These are phyloP conservation scores for Dothideomycetidae sp. DNA, from an alignment of 2,329 filamentous ascomycete species.

Conservation along the genomic window DNA sequence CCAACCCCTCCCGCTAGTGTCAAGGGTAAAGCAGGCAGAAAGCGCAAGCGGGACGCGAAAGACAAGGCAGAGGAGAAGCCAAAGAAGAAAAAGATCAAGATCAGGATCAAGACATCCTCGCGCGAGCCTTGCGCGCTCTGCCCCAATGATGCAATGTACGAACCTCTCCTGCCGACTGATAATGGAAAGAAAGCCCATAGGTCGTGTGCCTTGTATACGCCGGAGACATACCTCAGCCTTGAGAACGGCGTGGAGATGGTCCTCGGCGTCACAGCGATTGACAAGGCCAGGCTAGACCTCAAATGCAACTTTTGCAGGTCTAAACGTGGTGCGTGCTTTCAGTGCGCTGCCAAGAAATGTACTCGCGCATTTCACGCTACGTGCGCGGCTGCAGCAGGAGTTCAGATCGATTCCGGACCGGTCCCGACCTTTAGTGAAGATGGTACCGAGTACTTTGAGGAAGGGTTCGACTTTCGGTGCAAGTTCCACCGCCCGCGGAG, in stretches of 20 bases:
- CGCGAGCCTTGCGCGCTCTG: constrained; percentile 82
- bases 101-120: constrained; percentile 55
- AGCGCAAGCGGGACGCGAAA: constrained; percentile 50
- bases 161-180: constrained; percentile 74
- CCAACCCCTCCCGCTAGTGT: constrained; percentile 67
- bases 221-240: constrained; percentile 69
- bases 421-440: constrained; percentile 81
- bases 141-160: constrained; percentile 72
- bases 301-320: constrained; percentile 93
- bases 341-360: constrained; percentile 91
- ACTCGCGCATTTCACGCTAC: constrained; percentile 87
- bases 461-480: constrained; percentile 85
- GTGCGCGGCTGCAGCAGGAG: constrained; percentile 80
- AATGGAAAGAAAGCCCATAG: constrained; percentile 78
- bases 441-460: constrained; percentile 80
- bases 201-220: constrained; percentile 78
- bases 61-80: constrained; percentile 36
- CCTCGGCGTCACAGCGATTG: constrained; percentile 64
- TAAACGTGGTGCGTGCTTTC: constrained; percentile 89
- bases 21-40: constrained; percentile 47
- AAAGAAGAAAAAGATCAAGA: constrained; percentile 61
- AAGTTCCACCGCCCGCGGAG: constrained; percentile 86
- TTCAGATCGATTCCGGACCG: constrained; percentile 76
- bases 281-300: constrained; percentile 74
- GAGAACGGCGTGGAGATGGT: constrained; percentile 57